Evolutionary conservation across 371 early-diverging fungal species (phyloP).

Genomic region (Mortierella sp.): DNA sequence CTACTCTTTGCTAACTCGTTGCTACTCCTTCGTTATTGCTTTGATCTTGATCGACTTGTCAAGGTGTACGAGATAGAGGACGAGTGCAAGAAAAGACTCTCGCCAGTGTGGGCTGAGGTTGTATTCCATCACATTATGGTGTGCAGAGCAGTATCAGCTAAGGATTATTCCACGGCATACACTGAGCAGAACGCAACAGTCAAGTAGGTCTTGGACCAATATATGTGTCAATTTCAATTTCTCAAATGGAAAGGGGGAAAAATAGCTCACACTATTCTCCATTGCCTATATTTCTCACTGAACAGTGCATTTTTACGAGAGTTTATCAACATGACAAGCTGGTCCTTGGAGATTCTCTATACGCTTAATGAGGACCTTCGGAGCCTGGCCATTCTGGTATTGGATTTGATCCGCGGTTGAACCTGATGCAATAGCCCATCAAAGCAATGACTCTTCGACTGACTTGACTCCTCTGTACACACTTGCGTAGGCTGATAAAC

Average conservation of each 20-base stretch:
- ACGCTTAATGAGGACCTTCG: constrained; percentile 67
- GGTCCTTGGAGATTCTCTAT: constrained; percentile 66
- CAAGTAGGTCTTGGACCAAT: constrained; percentile 57
- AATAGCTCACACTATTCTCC: neutral
- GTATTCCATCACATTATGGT: constrained; percentile 59
- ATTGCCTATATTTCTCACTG: neutral
- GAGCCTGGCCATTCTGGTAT: constrained; percentile 55
- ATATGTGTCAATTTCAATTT: constrained; percentile 9
- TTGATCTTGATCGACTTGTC: neutral
- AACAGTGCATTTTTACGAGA: constrained; percentile 59
- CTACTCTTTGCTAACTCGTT: neutral
- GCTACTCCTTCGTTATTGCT: neutral
- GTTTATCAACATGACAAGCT: constrained; percentile 56
- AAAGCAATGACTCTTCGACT: neutral
- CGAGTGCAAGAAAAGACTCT: constrained; percentile 41
- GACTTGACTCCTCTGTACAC: neutral
- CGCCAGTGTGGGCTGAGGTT: constrained; percentile 64
- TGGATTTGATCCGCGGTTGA: neutral
- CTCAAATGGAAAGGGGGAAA: no score
- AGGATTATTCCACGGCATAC: constrained; percentile 62
- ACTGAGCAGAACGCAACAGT: constrained; percentile 62
- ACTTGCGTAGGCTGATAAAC: constrained; percentile 65
- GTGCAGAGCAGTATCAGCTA: constrained; percentile 40
- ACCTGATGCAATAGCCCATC: neutral
- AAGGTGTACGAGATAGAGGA: constrained; percentile 35